Evolutionary conservation across 176 grass and related monocot species (phyloP), one percentile per base, ranked within the genome.

Genomic region (Musa troglodytarum): DNA sequence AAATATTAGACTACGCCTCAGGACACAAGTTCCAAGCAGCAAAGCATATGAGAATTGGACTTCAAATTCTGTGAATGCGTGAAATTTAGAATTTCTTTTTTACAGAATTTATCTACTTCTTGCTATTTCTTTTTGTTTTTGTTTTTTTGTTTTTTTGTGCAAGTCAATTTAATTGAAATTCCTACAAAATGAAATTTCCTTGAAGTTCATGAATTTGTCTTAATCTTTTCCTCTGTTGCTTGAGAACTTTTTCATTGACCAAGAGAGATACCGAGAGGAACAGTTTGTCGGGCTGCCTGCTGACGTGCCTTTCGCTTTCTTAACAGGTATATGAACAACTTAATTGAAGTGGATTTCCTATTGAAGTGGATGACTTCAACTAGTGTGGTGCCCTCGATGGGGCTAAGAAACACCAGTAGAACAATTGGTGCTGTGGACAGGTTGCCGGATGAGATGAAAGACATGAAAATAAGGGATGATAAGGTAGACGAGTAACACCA

Each of bases 381-480:
- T 26, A 84, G 79, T 54, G 79, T 89, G 65, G 83, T 79, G 43
- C 78, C 78, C 0, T 78, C 89, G 2, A 65, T 12, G 22, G 89
- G 85, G 77, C 58, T 72, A 34, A 86, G 85, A 65, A 79, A 76
- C 55, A 85, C 66, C 63, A 81, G 61, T 52, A 34, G 83, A 59
- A 79, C 85, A 16, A 86, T 71, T 76, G 43, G 81, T 64, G 86
- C 72, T 26, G 72, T 43, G 72, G 90, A 86, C 21, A 92, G 78
- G 82, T 53, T 92, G 69, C 81, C 80, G 1, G 86, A 92, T 78
- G 83, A 86, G 76, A 72, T 92, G 84, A 89, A 76, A 19, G 86
- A 92, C 14, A 65, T 92, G 71, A 92, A 92, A 76, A 88, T 92
- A 72, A 86, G 86, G 71, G 90, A 89, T 57, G 90, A 92, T 50